Conservation (phyloP, 495 filamentous ascomycete species). For the Penicillium flavigenum region DNA sequence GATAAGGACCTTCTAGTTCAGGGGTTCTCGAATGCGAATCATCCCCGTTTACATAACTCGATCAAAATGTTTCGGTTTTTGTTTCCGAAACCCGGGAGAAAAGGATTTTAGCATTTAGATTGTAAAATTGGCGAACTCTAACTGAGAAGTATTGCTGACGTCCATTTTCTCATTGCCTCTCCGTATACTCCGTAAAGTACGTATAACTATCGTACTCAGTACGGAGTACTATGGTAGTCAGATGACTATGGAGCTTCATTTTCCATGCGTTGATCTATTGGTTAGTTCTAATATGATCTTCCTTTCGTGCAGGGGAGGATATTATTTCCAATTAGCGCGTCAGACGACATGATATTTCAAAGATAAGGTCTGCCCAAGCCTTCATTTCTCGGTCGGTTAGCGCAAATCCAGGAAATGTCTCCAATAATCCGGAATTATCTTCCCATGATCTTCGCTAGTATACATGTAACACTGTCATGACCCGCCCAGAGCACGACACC, state of each 20-base stretch:
- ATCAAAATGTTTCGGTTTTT: background rate
- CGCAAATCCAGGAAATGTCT: background rate
- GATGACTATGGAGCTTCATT: background rate
- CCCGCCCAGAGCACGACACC: background rate
- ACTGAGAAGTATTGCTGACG: too few relatives aligned
- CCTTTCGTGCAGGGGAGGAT: background rate
- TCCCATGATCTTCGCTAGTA: background rate
- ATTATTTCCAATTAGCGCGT: background rate
- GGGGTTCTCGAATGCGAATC: background rate
- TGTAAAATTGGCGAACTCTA: background rate
- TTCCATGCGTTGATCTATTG: background rate
- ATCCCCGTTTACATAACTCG: background rate
- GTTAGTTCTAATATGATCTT: background rate
- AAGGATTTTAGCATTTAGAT: background rate
- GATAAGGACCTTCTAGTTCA: slow-evolving; percentile 2
- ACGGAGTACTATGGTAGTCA: too few relatives aligned
- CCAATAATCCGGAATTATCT: background rate
- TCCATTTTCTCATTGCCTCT: background rate
- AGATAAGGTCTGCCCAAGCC: background rate
- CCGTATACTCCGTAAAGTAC: background rate
- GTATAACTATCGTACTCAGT: too few relatives aligned
- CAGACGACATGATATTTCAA: background rate
- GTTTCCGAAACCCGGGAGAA: background rate
- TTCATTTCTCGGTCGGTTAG: background rate
- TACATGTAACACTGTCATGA: background rate